phyloP scores from a whole-genome alignment of 306 rosid species.

The Coriaria nepalensis region DNA sequence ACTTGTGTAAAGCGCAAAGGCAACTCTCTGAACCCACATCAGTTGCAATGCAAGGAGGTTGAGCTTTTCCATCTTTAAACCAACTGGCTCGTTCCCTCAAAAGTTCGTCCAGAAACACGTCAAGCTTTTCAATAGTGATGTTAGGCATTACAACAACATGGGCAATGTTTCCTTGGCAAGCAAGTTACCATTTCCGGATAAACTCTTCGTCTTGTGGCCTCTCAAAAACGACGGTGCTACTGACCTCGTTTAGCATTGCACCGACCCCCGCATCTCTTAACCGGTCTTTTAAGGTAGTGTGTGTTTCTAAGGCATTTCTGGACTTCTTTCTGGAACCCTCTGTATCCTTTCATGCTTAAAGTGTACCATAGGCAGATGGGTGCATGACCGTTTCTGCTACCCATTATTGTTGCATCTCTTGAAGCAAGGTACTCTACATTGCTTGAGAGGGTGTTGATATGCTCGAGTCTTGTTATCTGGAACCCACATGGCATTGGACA shows the following conservation, averaged over 20 bases:
- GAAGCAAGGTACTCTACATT: conserved; percentile 60
- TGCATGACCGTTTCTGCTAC: conserved; percentile 59
- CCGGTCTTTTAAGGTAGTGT: conserved; percentile 31
- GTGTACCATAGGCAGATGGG: conserved; percentile 67
- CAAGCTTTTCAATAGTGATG: conserved; percentile 33
- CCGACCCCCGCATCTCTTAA: conserved; percentile 35
- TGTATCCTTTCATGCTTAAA: conserved; percentile 41
- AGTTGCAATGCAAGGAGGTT: conserved; percentile 34
- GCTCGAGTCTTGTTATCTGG: conserved; percentile 38
- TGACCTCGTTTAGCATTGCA: conserved; percentile 50
- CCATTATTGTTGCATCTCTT: conserved; percentile 64
- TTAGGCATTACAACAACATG: conserved; percentile 59
- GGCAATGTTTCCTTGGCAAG: conserved; percentile 48
- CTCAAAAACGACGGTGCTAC: conserved; percentile 53
- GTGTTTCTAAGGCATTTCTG: conserved; percentile 54
- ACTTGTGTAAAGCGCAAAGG: conserved; percentile 29
- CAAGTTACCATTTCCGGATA: conserved; percentile 42
- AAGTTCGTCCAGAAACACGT: conserved; percentile 34
- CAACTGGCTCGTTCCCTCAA: conserved; percentile 22
- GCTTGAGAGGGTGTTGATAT: conserved; percentile 36
- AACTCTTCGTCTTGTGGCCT: conserved; percentile 47
- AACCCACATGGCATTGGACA: conserved; percentile 55
- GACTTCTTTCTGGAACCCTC: conserved; percentile 53
- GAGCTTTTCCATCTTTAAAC: conserved; percentile 14
- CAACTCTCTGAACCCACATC: conserved; percentile 39